phyloP scores from a whole-genome alignment of 768 basidiomycete species.

The Lactarius vividus region DNA sequence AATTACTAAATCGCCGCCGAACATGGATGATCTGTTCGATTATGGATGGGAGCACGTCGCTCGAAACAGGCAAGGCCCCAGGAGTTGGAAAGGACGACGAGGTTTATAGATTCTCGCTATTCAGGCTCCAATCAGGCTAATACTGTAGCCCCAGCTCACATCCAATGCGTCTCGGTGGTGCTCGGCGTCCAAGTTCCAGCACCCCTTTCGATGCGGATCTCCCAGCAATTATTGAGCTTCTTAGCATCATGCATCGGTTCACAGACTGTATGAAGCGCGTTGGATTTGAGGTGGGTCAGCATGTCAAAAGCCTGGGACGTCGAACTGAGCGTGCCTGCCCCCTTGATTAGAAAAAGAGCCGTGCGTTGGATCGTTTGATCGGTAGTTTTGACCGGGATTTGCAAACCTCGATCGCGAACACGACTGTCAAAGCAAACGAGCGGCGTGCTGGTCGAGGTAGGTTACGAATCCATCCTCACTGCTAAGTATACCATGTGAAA shows the following conservation, averaged over 20 bases:
- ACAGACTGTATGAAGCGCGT: slow-evolving; percentile 20
- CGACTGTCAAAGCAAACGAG: slow-evolving; percentile 9
- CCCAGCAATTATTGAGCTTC: slow-evolving; percentile 34
- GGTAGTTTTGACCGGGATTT: slow-evolving; percentile 5
- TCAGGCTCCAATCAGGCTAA: background rate
- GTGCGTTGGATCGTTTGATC: slow-evolving; percentile 21
- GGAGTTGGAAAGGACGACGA: slow-evolving; percentile 68
- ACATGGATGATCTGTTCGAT: slow-evolving; percentile 77
- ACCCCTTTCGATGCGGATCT: slow-evolving; percentile 33
- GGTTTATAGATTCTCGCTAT: slow-evolving; percentile 38
- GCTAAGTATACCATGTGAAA: background rate
- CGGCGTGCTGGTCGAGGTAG: slow-evolving; percentile 16
- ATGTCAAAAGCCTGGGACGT: background rate
- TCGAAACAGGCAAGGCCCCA: slow-evolving; percentile 71
- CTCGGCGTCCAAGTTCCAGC: slow-evolving; percentile 31
- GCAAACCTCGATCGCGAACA: slow-evolving; percentile 21
- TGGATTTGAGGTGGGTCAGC: slow-evolving; percentile 1
- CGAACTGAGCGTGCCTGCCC: background rate
- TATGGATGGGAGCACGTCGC: slow-evolving; percentile 71
- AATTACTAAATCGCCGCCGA: slow-evolving; percentile 66
- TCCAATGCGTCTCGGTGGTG: slow-evolving; percentile 31
- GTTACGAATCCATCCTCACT: background rate
- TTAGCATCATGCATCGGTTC: slow-evolving; percentile 35
- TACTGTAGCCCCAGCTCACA: slow-evolving; percentile 40
- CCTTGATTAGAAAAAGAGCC: slow-evolving; percentile 18